Evolutionary conservation across 129 eudicot genomes (phyloP).

Genomic region (Dittrichia graveolens): DNA sequence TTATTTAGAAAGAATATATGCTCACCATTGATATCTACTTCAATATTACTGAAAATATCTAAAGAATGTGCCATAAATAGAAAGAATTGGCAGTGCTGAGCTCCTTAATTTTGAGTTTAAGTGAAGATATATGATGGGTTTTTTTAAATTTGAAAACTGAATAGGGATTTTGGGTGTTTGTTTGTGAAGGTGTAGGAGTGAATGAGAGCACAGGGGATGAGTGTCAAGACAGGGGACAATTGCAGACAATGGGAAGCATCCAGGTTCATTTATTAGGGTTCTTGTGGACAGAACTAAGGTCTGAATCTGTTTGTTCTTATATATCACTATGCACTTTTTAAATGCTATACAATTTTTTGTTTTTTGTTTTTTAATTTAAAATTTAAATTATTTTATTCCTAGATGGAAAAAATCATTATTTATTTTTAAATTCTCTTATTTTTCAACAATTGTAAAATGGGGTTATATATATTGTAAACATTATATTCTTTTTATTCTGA

Average conservation of each 20-base stretch:
- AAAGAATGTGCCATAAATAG: slow-evolving; percentile 7
- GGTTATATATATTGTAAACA: too few relatives aligned
- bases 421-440: too few relatives aligned
- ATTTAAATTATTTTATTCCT: too few relatives aligned
- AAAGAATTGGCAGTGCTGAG: neutral
- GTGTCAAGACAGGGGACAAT: slow-evolving; percentile 25
- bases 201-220: slow-evolving; percentile 39
- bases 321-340: too few relatives aligned
- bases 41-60: slow-evolving; percentile 43
- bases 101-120: neutral
- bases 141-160: neutral
- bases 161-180: slow-evolving; percentile 18
- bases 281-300: neutral
- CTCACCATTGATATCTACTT: slow-evolving; percentile 71
- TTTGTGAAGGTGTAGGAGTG: slow-evolving; percentile 12
- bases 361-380: neutral
- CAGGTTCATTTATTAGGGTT: slow-evolving; percentile 29
- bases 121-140: slow-evolving; percentile 8
- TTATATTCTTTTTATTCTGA: too few relatives aligned
- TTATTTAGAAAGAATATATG: slow-evolving; percentile 49
- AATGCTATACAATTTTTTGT: neutral
- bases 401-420: too few relatives aligned
- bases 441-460: too few relatives aligned
- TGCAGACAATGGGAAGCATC: slow-evolving; percentile 39
- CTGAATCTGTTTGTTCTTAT: neutral